Conservation (phyloP, 352 stramenopile species). For the Phytophthora capsici region DNA sequence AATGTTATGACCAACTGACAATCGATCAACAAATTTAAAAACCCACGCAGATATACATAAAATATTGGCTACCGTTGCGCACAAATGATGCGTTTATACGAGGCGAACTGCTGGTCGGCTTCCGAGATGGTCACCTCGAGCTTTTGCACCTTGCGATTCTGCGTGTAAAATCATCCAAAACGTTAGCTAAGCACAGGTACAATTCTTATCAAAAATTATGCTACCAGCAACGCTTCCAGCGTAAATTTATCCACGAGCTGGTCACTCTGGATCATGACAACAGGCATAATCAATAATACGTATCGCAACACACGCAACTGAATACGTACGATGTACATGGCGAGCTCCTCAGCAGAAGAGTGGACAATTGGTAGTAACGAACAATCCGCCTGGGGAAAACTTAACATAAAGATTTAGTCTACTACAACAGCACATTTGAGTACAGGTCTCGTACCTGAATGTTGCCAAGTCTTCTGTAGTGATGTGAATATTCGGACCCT, state of each 20-base stretch:
- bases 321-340: slow-evolving; percentile 90
- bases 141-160: slow-evolving; percentile 75
- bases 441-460: too few species aligned
- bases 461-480: slow-evolving; percentile 94
- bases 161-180: not conserved
- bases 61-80: too few species aligned
- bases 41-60: too few species aligned
- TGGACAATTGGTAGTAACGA: slow-evolving; percentile 96
- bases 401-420: too few species aligned
- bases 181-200: not conserved
- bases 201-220: not conserved
- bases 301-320: too few species aligned
- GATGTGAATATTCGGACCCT: slow-evolving; percentile 85
- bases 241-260: slow-evolving; percentile 83
- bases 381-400: slow-evolving; percentile 95
- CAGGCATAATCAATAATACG: too few species aligned
- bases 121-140: slow-evolving; percentile 96
- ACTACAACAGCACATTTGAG: too few species aligned
- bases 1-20: too few species aligned
- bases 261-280: slow-evolving; percentile 68
- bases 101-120: slow-evolving; percentile 87
- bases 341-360: slow-evolving; percentile 96
- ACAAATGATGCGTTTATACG: slow-evolving; percentile 55
- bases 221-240: slow-evolving; percentile 65
- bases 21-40: too few species aligned